A percentile compares a stretch with the other conserved stretches of the same genome.
phyloP scores from a whole-genome alignment of 805 yeast genomes.

The Suhomyces faveliae region DNA sequence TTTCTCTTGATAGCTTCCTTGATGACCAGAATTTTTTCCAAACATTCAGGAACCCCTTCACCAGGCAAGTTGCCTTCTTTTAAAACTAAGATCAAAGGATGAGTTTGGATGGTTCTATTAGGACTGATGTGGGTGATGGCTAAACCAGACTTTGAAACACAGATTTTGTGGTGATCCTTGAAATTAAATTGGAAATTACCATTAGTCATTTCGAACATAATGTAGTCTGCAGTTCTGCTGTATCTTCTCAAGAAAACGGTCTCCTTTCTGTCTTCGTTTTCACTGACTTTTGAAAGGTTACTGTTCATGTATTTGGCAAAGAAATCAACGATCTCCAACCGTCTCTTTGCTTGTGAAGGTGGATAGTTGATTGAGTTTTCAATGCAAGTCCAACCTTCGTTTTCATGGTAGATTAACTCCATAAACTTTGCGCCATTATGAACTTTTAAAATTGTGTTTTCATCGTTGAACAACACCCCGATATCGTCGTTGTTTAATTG shows the following conservation, averaged over 20 bases:
- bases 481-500: constrained; percentile 86
- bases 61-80: constrained; percentile 44
- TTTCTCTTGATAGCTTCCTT: constrained; percentile 61
- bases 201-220: constrained; percentile 90
- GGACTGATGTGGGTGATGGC: constrained; percentile 82
- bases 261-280: constrained; percentile 59
- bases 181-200: constrained; percentile 94
- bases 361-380: constrained; percentile 43
- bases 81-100: constrained; percentile 48
- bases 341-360: constrained; percentile 56
- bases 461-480: constrained; percentile 87
- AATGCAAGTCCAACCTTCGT: constrained; percentile 47
- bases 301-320: constrained; percentile 91
- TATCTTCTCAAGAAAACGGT: constrained; percentile 79
- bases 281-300: constrained; percentile 78
- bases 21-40: constrained; percentile 45
- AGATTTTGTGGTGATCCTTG: constrained; percentile 88
- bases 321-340: constrained; percentile 81
- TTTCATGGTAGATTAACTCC: constrained; percentile 50
- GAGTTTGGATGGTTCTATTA: constrained; percentile 66
- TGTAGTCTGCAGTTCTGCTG: constrained; percentile 72
- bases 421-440: constrained; percentile 63
- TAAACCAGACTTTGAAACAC: constrained; percentile 73
- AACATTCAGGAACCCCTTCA: constrained; percentile 40
- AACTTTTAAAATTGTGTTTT: constrained; percentile 74